A percentile compares a stretch with the other conserved stretches of the same genome.
Conservation (phyloP, 768 basidiomycete genomes). For the Leucocoprinus leucothites region DNA sequence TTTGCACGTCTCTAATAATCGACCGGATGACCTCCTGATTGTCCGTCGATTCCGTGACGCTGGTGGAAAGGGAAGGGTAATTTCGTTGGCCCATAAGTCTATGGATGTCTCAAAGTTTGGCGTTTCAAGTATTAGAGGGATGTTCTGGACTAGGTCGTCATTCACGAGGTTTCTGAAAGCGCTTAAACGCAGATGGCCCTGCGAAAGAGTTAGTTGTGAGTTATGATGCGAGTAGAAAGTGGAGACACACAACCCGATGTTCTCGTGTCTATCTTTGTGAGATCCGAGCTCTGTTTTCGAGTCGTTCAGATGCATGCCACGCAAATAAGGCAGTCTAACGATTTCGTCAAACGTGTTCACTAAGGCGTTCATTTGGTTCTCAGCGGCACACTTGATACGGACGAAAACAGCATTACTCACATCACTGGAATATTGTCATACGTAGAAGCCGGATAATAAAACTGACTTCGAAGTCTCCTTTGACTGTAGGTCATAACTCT, state of each 20-base stretch:
- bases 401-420: background rate
- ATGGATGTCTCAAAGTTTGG: conserved; percentile 60
- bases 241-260: conserved; percentile 69
- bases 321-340: conserved; percentile 70
- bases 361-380: conserved; percentile 16
- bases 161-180: conserved; percentile 66
- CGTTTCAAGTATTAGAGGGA: conserved; percentile 84
- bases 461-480: conserved; percentile 70
- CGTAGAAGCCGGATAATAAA: background rate
- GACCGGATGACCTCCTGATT: background rate
- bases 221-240: background rate
- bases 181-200: conserved; percentile 63
- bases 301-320: conserved; percentile 86
- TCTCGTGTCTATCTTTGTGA: conserved; percentile 79
- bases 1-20: background rate
- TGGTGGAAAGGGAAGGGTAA: conserved; percentile 48
- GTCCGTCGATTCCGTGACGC: background rate
- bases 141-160: conserved; percentile 62
- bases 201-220: background rate
- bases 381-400: background rate
- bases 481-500: conserved; percentile 83
- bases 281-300: conserved; percentile 64
- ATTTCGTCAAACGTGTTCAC: conserved; percentile 65
- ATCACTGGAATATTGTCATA: background rate
- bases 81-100: conserved; percentile 73